Conservation (phyloP, 2,329 filamentous ascomycete genomes). For the Mycosphaerella sp. region DNA sequence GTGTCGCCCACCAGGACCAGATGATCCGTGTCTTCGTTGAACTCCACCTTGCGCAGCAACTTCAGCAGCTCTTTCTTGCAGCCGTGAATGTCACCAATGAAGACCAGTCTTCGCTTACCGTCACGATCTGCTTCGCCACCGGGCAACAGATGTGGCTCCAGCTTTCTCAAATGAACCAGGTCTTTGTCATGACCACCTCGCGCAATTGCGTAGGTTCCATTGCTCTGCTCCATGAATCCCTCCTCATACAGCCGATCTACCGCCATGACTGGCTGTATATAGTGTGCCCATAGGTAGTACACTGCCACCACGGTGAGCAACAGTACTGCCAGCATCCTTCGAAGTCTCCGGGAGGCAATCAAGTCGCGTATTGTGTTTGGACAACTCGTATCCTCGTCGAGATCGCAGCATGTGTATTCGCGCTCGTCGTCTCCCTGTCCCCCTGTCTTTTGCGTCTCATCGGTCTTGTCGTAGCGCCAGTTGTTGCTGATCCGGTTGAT, state of each 20-base stretch:
- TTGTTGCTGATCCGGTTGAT: conserved; percentile 27
- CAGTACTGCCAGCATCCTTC: conserved; percentile 31
- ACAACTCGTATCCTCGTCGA: conserved; percentile 32
- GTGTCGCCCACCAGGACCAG: conserved; percentile 72
- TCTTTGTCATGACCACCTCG: conserved; percentile 29
- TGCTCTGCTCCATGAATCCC: conserved; percentile 29
- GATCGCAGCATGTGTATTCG: conserved; percentile 28
- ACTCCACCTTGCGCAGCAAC: conserved; percentile 62
- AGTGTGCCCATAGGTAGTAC: conserved; percentile 34
- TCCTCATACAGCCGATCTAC: conserved; percentile 33
- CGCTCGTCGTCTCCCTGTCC: conserved; percentile 15
- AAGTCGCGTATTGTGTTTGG: conserved; percentile 18
- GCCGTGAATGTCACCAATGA: conserved; percentile 91
- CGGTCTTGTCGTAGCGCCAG: conserved; percentile 21
- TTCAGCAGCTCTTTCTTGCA: conserved; percentile 59
- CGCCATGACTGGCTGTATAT: conserved; percentile 34
- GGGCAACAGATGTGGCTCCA: conserved; percentile 39
- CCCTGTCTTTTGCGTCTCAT: not conserved
- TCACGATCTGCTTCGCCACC: conserved; percentile 31
- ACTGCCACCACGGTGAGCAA: conserved; percentile 28
- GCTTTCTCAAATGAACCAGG: conserved; percentile 45
- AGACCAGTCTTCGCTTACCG: conserved; percentile 57
- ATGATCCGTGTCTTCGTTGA: conserved; percentile 60
- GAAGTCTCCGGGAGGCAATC: conserved; percentile 21
- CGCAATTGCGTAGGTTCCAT: conserved; percentile 30